Evolutionary conservation across 805 yeast genomes (phyloP).

Genomic region (Candida peoriensis): DNA sequence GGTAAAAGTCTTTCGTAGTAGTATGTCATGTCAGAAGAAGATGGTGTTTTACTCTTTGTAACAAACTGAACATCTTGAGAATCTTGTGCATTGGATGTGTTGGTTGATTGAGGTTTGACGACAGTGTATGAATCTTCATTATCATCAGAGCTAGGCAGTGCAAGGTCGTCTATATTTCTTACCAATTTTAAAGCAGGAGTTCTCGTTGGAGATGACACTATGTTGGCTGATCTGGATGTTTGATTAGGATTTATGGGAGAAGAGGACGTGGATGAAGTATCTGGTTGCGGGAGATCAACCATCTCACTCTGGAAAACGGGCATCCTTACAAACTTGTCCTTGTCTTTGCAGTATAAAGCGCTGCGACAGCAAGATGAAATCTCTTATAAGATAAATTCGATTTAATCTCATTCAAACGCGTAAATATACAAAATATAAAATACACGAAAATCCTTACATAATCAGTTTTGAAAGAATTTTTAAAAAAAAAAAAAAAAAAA

Average conservation of each 20-base stretch:
- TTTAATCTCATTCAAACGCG: too few relatives aligned
- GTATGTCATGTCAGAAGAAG: conserved; percentile 58
- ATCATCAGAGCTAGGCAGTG: too few relatives aligned
- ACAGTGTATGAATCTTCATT: background rate
- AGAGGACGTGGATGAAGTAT: conserved; percentile 17
- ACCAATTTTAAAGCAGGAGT: background rate
- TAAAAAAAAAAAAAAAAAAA: too few relatives aligned
- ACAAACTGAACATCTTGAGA: conserved; percentile 4
- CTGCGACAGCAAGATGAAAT: too few relatives aligned
- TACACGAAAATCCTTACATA: too few relatives aligned
- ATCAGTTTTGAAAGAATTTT: too few relatives aligned
- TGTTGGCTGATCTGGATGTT: conserved; percentile 6
- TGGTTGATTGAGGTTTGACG: conserved; percentile 1
- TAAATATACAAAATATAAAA: too few relatives aligned
- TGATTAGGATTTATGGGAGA: conserved; percentile 22
- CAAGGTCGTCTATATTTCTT: conserved; percentile 1
- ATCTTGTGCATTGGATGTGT: background rate
- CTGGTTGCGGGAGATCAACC: conserved; percentile 7
- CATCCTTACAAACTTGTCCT: conserved; percentile 9
- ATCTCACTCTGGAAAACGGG: conserved; percentile 16
- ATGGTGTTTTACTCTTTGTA: conserved; percentile 6
- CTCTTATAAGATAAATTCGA: too few relatives aligned
- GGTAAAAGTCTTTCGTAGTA: conserved; percentile 73
- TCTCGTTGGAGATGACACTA: conserved; percentile 18
- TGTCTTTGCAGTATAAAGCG: too few relatives aligned